A percentile compares a stretch with the other conserved stretches of the same genome.
phyloP scores from a whole-genome alignment of 208 protist species.

The Herpetomonas samuelpessoai region DNA sequence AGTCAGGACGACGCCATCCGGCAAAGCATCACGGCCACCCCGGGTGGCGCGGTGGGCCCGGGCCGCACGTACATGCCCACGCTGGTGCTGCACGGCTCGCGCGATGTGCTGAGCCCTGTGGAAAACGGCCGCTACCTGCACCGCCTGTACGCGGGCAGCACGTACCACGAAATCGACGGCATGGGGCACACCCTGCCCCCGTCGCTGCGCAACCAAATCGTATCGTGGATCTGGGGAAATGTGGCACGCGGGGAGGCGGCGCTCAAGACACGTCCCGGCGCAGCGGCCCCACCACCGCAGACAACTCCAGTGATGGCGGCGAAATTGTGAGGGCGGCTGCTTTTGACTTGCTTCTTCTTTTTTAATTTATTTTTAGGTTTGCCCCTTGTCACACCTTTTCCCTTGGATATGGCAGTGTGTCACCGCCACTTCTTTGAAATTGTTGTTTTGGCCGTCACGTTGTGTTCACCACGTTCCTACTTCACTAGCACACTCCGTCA shows the following conservation, averaged over 20 bases:
- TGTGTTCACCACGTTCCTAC: too few relatives aligned
- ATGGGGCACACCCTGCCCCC: conserved; percentile 71
- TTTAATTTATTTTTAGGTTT: too few relatives aligned
- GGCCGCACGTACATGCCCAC: conserved; percentile 37
- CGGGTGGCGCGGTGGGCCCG: not conserved
- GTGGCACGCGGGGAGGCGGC: conserved; percentile 21
- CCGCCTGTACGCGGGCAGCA: conserved; percentile 36
- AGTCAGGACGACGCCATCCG: conserved; percentile 23
- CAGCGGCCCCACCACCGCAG: conserved; percentile 2
- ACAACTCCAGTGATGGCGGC: not conserved
- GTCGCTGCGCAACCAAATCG: conserved; percentile 14
- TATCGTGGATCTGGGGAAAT: conserved; percentile 24
- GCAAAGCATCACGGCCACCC: conserved; percentile 22
- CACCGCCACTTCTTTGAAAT: too few relatives aligned
- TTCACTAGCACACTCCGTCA: too few relatives aligned
- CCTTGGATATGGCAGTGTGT: too few relatives aligned
- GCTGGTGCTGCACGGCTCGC: conserved; percentile 66
- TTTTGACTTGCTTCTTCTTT: too few relatives aligned
- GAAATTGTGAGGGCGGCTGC: not conserved
- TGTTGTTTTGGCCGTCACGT: too few relatives aligned
- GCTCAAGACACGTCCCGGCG: not conserved
- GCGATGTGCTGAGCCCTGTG: conserved; percentile 48
- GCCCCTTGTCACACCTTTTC: too few relatives aligned
- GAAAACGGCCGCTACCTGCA: conserved; percentile 41
- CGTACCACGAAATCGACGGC: conserved; percentile 34